Conservation (phyloP, 345 rosid species). For the Salix arbutifolia region DNA sequence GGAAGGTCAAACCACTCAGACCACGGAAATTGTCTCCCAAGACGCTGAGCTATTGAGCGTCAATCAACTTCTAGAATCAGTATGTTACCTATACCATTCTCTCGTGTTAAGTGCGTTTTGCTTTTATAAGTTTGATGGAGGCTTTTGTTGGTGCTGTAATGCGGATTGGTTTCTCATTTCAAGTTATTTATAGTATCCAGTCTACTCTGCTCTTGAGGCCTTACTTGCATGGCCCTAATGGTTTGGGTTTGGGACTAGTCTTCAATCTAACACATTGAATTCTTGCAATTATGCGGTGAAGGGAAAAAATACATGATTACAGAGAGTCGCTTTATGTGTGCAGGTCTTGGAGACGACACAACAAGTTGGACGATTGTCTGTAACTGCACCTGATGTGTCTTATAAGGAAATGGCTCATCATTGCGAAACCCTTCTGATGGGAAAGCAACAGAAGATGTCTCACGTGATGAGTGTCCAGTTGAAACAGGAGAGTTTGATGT, state of each 20-base stretch:
- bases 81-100: constrained; percentile 21
- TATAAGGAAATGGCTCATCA: constrained; percentile 83
- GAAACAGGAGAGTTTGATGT: constrained; percentile 48
- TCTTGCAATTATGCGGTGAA: background rate
- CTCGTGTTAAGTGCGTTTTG: background rate
- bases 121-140: background rate
- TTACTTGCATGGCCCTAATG: background rate
- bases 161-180: background rate
- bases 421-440: constrained; percentile 72
- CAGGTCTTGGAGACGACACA: constrained; percentile 72
- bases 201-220: background rate
- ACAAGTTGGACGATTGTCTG: constrained; percentile 74
- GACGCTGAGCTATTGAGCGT: constrained; percentile 49
- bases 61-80: constrained; percentile 83
- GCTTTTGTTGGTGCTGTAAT: background rate
- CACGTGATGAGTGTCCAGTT: constrained; percentile 55
- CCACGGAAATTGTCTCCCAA: constrained; percentile 29
- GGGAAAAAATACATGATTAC: background rate
- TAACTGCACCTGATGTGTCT: constrained; percentile 66
- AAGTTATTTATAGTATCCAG: background rate
- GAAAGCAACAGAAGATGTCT: constrained; percentile 84
- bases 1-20: constrained; percentile 39
- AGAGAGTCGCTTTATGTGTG: constrained; percentile 14
- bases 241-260: background rate
- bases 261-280: background rate